Conservation (phyloP, 257 asterid species). For the Jacaranda copaia region DNA sequence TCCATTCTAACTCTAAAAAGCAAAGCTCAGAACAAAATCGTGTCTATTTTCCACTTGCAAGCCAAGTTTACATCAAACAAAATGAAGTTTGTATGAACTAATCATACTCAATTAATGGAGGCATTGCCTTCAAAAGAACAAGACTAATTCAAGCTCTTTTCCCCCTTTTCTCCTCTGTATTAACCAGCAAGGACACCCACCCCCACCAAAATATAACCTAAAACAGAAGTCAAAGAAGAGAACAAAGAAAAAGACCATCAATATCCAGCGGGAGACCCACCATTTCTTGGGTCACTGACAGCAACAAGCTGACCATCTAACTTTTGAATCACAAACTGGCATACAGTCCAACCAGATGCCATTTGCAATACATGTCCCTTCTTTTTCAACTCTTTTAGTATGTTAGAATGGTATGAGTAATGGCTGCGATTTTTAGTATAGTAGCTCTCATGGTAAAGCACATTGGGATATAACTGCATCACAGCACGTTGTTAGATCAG, state of each 20-base stretch:
- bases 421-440: neutral
- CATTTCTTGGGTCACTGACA: conserved; percentile 40
- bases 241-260: neutral
- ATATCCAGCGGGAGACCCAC: conserved; percentile 31
- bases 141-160: no score
- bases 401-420: neutral
- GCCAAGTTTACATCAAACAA: no score
- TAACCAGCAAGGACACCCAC: no score
- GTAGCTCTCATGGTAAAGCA: conserved; percentile 27
- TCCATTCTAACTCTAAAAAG: no score
- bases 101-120: no score
- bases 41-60: no score
- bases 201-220: no score
- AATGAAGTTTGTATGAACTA: no score
- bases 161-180: no score
- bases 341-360: neutral
- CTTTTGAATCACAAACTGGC: conserved; percentile 29
- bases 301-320: conserved; percentile 31
- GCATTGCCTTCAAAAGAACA: no score
- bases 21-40: no score
- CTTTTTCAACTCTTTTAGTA: neutral
- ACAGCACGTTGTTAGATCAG: neutral
- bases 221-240: no score
- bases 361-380: conserved; percentile 22
- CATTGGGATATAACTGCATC: conserved; percentile 37